phyloP scores from a whole-genome alignment of 371 early-diverging fungal species.

The Mortierella sp. region DNA sequence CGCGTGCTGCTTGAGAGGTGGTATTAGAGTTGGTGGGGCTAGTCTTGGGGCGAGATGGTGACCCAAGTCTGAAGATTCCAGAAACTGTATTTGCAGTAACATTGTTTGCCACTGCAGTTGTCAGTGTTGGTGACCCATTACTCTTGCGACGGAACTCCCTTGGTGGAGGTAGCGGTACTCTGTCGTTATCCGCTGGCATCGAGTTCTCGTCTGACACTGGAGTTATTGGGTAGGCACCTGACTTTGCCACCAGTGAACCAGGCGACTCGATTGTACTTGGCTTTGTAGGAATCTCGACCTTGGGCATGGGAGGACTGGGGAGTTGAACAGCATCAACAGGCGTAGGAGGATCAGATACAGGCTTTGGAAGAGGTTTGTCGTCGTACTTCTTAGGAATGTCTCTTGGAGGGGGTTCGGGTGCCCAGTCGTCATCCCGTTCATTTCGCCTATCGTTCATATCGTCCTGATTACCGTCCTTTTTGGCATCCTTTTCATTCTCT shows the following conservation, averaged over 20 bases:
- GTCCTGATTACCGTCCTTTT: too few relatives aligned
- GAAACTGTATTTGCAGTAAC: neutral
- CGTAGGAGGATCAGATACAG: slow-evolving; percentile 3
- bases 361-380: neutral
- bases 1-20: neutral
- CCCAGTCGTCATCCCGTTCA: slow-evolving; percentile 27
- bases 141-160: slow-evolving; percentile 43
- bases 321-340: neutral
- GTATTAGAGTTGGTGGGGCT: neutral
- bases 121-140: slow-evolving; percentile 1
- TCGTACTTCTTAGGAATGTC: slow-evolving; percentile 12
- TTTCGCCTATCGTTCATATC: too few relatives aligned
- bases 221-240: neutral
- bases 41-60: slow-evolving; percentile 1
- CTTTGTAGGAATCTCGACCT: slow-evolving; percentile 4
- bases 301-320: slow-evolving; percentile 2
- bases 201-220: neutral
- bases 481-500: neutral
- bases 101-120: neutral
- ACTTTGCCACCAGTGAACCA: neutral
- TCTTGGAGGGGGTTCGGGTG: slow-evolving; percentile 41
- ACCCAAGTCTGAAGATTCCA: slow-evolving; percentile 15
- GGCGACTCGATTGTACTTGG: neutral
- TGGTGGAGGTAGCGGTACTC: slow-evolving; percentile 33
- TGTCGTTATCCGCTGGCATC: neutral